Percentiles rank a stretch among this genome's conserved stretches.
Evolutionary conservation across 2,329 filamentous ascomycete genomes (phyloP).

Genomic region (Paraphaeosphaeria minitans): DNA sequence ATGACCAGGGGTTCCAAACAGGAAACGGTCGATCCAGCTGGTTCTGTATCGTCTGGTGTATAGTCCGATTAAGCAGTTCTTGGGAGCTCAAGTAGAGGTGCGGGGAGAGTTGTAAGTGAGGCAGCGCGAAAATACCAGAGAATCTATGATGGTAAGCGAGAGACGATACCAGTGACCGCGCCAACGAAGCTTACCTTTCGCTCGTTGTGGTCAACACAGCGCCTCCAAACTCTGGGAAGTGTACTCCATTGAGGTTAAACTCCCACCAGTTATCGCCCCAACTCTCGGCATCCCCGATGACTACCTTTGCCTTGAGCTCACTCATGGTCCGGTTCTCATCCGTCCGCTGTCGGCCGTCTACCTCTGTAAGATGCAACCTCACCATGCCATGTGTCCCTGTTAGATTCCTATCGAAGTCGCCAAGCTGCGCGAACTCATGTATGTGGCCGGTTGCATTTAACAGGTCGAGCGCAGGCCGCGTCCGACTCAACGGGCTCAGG

Average conservation of each 20-base stretch:
- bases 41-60: constrained; percentile 69
- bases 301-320: constrained; percentile 71
- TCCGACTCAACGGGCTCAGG: constrained; percentile 56
- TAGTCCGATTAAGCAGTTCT: constrained; percentile 72
- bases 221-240: constrained; percentile 80
- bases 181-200: constrained; percentile 66
- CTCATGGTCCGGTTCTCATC: constrained; percentile 57
- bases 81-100: constrained; percentile 55
- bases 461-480: constrained; percentile 54
- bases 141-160: constrained; percentile 49
- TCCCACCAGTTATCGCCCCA: constrained; percentile 75
- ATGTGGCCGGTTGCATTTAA: constrained; percentile 60
- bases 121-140: constrained; percentile 85
- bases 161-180: background rate
- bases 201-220: constrained; percentile 87
- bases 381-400: constrained; percentile 72
- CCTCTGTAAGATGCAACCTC: constrained; percentile 68
- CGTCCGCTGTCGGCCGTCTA: constrained; percentile 44
- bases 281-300: constrained; percentile 72
- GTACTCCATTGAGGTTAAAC: constrained; percentile 79
- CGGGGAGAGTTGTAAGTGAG: constrained; percentile 73
- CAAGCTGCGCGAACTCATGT: constrained; percentile 68
- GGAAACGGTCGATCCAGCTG: constrained; percentile 65
- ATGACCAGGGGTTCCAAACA: constrained; percentile 73
- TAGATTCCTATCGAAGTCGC: constrained; percentile 77